A percentile compares a stretch with the other conserved stretches of the same genome.
phyloP scores from a whole-genome alignment of 2,329 filamentous ascomycete genomes.

The Fusarium sterilihyphosum region DNA sequence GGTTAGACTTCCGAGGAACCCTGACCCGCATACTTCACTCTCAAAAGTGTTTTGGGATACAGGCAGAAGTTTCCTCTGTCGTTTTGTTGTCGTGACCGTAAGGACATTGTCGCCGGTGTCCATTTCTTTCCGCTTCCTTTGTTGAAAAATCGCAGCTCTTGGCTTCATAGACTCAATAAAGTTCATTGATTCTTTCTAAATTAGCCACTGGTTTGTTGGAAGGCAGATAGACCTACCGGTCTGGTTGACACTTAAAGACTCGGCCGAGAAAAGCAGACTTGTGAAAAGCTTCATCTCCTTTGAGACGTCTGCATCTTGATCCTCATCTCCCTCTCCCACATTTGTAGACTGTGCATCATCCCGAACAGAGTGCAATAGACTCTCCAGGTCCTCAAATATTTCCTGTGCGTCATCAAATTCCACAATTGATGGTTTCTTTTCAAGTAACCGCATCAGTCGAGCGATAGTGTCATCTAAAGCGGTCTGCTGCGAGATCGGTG shows the following conservation, averaged over 20 bases:
- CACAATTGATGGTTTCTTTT: not conserved
- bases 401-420: not conserved
- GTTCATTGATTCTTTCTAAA: fast-evolving
- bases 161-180: fast-evolving
- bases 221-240: fast-evolving
- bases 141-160: not conserved
- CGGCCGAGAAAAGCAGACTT: not conserved
- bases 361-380: fast-evolving
- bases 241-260: not conserved
- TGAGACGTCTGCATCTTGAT: not conserved
- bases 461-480: fast-evolving
- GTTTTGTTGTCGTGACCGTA: not conserved
- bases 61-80: fast-evolving
- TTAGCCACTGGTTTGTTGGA: fast-evolving
- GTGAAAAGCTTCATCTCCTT: not conserved
- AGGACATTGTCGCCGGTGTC: fast-evolving
- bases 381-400: not conserved
- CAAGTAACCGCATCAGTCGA: not conserved
- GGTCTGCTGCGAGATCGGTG: not conserved
- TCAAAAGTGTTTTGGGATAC: fast-evolving
- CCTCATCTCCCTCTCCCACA: fast-evolving
- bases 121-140: not conserved
- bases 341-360: fast-evolving
- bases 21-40: fast-evolving
- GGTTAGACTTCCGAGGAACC: not conserved